Percentiles rank a stretch among this genome's conserved stretches.
phyloP scores from a whole-genome alignment of 116 monocot species.

The Cymodocea nodosa region DNA sequence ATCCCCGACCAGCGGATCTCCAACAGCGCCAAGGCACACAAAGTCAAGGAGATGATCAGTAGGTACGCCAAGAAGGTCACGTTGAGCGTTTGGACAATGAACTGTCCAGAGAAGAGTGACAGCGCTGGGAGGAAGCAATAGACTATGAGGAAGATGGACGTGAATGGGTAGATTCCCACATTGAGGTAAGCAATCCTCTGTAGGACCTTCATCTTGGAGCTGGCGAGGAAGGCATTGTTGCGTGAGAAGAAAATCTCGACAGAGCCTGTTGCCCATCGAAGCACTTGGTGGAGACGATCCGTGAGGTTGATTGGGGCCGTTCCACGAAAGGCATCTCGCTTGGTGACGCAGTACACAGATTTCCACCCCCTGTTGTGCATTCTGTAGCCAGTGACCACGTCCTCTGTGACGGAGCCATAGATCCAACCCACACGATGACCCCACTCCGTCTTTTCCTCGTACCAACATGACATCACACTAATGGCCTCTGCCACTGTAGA shows the following conservation, averaged over 20 bases:
- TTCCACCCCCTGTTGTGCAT: slow-evolving; percentile 80
- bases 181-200: slow-evolving; percentile 60
- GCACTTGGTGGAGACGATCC: slow-evolving; percentile 46
- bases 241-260: slow-evolving; percentile 65
- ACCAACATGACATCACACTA: slow-evolving; percentile 73
- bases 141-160: slow-evolving; percentile 58
- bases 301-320: slow-evolving; percentile 34
- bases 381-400: slow-evolving; percentile 64
- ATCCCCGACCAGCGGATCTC: slow-evolving; percentile 67
- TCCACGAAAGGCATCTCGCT: slow-evolving; percentile 63
- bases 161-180: slow-evolving; percentile 64
- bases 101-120: slow-evolving; percentile 57
- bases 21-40: slow-evolving; percentile 38
- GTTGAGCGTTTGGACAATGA: slow-evolving; percentile 46
- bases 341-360: slow-evolving; percentile 61
- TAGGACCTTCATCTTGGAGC: slow-evolving; percentile 41
- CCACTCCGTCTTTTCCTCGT: slow-evolving; percentile 80
- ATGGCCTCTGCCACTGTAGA: slow-evolving; percentile 84
- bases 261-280: slow-evolving; percentile 65
- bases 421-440: slow-evolving; percentile 69
- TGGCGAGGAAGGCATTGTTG: slow-evolving; percentile 45
- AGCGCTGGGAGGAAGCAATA: slow-evolving; percentile 69
- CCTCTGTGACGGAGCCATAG: slow-evolving; percentile 69
- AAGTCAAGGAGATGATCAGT: slow-evolving; percentile 30
- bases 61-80: slow-evolving; percentile 47